Base-by-base conservation (phyloP, 1,139 yeast species). In the Hyphopichia burtonii region DNA sequence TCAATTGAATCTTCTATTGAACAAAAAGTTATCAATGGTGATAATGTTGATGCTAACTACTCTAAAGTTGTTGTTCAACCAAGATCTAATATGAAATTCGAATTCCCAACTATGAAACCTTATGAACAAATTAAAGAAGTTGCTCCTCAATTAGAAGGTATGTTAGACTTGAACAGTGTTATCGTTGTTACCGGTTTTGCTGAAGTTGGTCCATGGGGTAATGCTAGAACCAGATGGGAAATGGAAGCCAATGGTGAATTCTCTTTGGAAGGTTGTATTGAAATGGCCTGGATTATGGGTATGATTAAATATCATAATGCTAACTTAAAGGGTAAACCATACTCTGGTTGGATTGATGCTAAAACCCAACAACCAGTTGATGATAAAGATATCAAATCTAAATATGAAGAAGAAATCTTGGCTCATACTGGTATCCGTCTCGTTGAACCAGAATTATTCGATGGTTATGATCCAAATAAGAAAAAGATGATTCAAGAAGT, bases 241-340 rank as follows among this genome's bases (percentile, higher is more conserved):
- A 93, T 93, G 96, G 99, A 93, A 74, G 88, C 97, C 43, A 54
- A 69, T 47, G 99, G 99, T 58, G 90, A 87, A 61, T 93, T 93
- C 69, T 91, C 98, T n/a, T 75, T 93, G 58, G 99, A 93, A 72
- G 99, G 99, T 62, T 86, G 96, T 61, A 86, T 93, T 63, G 99
- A 93, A 75, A 91, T 93, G 96, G 98, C 99, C 41, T 93, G 98
- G 98, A 90, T 93, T 55, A 93, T 93, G 98, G 98, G 98, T 54
- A 79, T 86, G 65, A 90, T 93, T 72, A 88, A 87, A 69, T 93
- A 93, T 74, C 90, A 84, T 66, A 89, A 88, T 54, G 98, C 97
- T 71, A 81, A 82, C 65, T 78, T 91, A 65, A 91, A 91, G 81
- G 96, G 96, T 62, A 75, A 76, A 60, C 82, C 80, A 52, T 90